These are phyloP conservation scores for Penicillium sp. DNA, from an alignment of 2,329 filamentous ascomycete genomes.

Conservation along the genomic window DNA sequence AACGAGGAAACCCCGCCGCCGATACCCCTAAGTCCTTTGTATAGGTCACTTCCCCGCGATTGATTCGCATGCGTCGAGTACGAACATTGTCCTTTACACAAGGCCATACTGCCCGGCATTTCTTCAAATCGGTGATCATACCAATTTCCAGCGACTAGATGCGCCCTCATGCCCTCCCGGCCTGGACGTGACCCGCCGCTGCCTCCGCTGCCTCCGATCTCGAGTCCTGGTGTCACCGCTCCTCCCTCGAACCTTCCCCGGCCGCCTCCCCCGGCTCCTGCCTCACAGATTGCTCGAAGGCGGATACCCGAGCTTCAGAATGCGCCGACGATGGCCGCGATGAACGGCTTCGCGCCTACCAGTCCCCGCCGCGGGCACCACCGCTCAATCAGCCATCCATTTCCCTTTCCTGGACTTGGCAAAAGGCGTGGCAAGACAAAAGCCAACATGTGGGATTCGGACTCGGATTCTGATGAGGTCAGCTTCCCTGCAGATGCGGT, in stretches of 20 bases:
- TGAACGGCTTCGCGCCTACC: conserved; percentile 22
- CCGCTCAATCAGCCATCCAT: conserved; percentile 78
- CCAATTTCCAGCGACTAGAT: conserved; percentile 16
- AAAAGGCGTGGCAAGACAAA: conserved; percentile 57
- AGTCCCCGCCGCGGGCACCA: conserved; percentile 47
- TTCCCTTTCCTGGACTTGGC: conserved; percentile 64
- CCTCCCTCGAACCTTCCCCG: conserved; percentile 24
- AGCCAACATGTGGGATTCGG: conserved; percentile 47
- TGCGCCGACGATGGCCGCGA: conserved; percentile 26
- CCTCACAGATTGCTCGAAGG: conserved; percentile 24
- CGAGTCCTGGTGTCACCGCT: conserved; percentile 22
- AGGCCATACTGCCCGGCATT: conserved; percentile 4
- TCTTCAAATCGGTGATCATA: background rate
- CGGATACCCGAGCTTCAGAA: conserved; percentile 27
- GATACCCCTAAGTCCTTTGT: conserved; percentile 5
- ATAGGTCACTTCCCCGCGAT: conserved; percentile 17
- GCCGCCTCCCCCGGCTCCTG: conserved; percentile 17
- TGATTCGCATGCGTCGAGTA: conserved; percentile 21
- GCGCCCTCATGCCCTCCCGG: conserved; percentile 43
- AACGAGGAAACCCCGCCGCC: conserved; percentile 12
- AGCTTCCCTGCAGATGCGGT: conserved; percentile 36
- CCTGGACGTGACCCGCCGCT: conserved; percentile 35
- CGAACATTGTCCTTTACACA: conserved; percentile 14
- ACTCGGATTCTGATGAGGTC: conserved; percentile 46
- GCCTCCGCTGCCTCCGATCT: conserved; percentile 25